Conservation (phyloP, 345 rosid species). For the Gossypium raimondii region DNA sequence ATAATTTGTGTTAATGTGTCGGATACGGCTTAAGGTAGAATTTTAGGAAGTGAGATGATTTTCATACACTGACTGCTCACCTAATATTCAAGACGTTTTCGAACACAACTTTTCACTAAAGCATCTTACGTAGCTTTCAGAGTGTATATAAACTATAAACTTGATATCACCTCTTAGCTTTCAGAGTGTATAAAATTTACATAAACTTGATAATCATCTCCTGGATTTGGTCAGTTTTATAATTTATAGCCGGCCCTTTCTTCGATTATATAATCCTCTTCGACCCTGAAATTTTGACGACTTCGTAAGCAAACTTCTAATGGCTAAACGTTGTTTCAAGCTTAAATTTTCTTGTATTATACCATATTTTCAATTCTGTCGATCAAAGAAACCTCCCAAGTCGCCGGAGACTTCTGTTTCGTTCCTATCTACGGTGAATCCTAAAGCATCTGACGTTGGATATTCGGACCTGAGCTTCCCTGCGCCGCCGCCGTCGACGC, state of each 20-base stretch:
- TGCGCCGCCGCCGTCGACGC: constrained; percentile 5
- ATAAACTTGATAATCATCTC: neutral
- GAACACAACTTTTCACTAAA: neutral
- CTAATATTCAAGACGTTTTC: constrained; percentile 3
- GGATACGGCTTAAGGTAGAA: no score
- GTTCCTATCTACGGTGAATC: neutral
- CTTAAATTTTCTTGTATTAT: constrained; percentile 34
- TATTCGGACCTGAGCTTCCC: constrained; percentile 5
- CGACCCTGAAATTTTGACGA: neutral
- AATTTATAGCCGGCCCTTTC: constrained; percentile 6
- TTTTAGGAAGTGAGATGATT: no score
- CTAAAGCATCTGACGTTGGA: neutral
- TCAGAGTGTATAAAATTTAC: neutral
- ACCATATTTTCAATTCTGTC: constrained; percentile 40
- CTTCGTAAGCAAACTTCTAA: neutral
- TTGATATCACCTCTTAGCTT: neutral
- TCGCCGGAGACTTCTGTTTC: neutral
- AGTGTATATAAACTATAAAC: neutral
- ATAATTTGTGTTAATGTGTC: no score
- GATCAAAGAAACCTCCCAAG: constrained; percentile 24
- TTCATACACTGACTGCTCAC: neutral
- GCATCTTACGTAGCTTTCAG: constrained; percentile 3
- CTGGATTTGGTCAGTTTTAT: neutral
- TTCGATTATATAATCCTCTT: neutral
- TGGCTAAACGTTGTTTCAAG: constrained; percentile 37